Conservation (phyloP, 2,329 filamentous ascomycete genomes). For the Aspergillus glaucus region DNA sequence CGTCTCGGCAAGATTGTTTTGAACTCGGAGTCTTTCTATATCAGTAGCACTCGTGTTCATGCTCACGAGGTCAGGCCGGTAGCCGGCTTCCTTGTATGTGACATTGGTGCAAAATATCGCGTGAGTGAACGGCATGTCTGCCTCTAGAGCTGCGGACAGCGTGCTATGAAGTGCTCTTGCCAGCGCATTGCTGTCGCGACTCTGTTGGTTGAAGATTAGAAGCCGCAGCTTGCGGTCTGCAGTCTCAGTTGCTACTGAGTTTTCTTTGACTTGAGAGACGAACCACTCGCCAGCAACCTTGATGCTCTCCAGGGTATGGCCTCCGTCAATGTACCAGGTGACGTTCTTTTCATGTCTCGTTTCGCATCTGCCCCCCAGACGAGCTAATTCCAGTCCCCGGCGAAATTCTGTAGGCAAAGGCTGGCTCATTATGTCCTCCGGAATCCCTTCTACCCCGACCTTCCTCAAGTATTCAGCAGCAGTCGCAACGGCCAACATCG, state of each 20-base stretch:
- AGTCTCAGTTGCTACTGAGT: constrained; percentile 24
- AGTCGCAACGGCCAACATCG: constrained; percentile 52
- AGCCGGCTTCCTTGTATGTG: constrained; percentile 56
- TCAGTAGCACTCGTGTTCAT: constrained; percentile 55
- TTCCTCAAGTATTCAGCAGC: constrained; percentile 36
- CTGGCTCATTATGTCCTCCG: constrained; percentile 31
- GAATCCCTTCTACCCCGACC: constrained; percentile 28
- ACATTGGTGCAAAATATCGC: constrained; percentile 79
- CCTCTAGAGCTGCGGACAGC: constrained; percentile 38
- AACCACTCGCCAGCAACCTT: constrained; percentile 74
- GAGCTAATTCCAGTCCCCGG: constrained; percentile 59
- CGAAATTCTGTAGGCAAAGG: constrained; percentile 56
- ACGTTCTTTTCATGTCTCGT: constrained; percentile 52
- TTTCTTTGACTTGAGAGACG: constrained; percentile 42
- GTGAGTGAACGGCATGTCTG: constrained; percentile 55
- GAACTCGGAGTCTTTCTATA: constrained; percentile 57
- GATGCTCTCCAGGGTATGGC: constrained; percentile 81
- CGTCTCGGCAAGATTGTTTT: constrained; percentile 57
- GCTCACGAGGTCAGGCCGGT: constrained; percentile 57
- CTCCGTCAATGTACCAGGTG: constrained; percentile 79
- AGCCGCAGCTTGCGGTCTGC: constrained; percentile 44
- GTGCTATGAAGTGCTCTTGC: constrained; percentile 58
- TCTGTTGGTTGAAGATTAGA: constrained; percentile 90
- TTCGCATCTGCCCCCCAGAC: constrained; percentile 73
- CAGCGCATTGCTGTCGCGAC: constrained; percentile 64